Evolutionary conservation across 2,329 filamentous ascomycete species (phyloP), one percentile per base, ranked within the genome.

Genomic region (Aphanocladium album): DNA sequence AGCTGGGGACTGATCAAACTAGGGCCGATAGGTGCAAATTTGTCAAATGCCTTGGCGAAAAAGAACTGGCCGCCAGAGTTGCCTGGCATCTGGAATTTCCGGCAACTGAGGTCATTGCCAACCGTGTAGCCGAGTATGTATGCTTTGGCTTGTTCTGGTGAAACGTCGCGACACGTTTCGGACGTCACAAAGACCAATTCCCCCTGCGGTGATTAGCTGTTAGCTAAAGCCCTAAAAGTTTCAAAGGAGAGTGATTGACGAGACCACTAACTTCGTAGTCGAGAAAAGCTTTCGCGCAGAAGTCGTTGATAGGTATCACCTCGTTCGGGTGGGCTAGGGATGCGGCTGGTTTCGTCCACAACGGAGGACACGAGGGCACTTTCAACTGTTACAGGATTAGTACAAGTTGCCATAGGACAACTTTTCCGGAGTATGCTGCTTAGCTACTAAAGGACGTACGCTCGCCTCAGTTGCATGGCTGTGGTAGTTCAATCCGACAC

Each of bases 111-210:
- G 62, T 83, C 81, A 67, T 85, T 85, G 35, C 79, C 80, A 35
- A 79, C 77, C 0, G 82, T 83, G 64, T 85, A 86, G 49, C 83
- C 83, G 1, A 85, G 76, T 2, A 85, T 74, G 64, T 83, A 82
- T 35, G 78, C 72, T 14, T 78, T 64, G 5, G 80, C 79, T 33
- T 83, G 74, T 2, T 72, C 72, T 53, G 79, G 77, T 3, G 72
- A 64, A 2, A 82, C 75, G 60, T 83, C 76, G 65, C 80, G 80
- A 55, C 74, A 75, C 30, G 77, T 72, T 45, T 75, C 73, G 11
- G 77, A 76, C 14, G 82, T 77, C 5, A 83, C 74, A 41, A 83
- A 75, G 5, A 74, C 77, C 60, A 83, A 74, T 63, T 83, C 81
- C 0, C 77, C 79, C 64, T 61, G 33, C 33, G 12, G 12, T 35